Evolutionary conservation across 202 grass and related monocot genomes (phyloP), one percentile per base, ranked within the genome.

Genomic region (Saccharum hybrid): DNA sequence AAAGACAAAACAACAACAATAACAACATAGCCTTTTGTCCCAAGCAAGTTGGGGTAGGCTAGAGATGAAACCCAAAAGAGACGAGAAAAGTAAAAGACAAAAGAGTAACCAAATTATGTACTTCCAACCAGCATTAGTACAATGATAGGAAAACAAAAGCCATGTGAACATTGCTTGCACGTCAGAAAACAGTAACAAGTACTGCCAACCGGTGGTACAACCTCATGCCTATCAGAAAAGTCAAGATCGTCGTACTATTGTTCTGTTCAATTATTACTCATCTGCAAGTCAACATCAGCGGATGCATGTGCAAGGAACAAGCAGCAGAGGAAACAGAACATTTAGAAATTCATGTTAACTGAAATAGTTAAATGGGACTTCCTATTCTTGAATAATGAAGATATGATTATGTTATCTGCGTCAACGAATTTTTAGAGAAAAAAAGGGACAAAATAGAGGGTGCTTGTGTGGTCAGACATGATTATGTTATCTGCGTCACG

Each of bases 1-100:
- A 68, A 78, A 79, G 79, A 90, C 74, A 80, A 57, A 82, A 79
- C n/a, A n/a, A n/a, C n/a, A n/a, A n/a, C n/a, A n/a, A n/a, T n/a
- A n/a, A n/a, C n/a, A n/a, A n/a, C n/a, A n/a, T n/a, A n/a, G n/a
- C n/a, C n/a, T n/a, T n/a, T n/a, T n/a, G n/a, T n/a, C n/a, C n/a
- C n/a, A n/a, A n/a, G n/a, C n/a, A n/a, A n/a, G n/a, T n/a, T n/a
- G n/a, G n/a, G n/a, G n/a, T n/a, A n/a, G n/a, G n/a, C n/a, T n/a
- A n/a, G n/a, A n/a, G n/a, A n/a, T n/a, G n/a, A n/a, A n/a, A n/a
- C n/a, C n/a, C n/a, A n/a, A n/a, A n/a, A n/a, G n/a, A n/a, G n/a
- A n/a, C n/a, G n/a, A n/a, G n/a, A n/a, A n/a, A n/a, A n/a, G n/a
- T n/a, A n/a, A n/a, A n/a, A n/a, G n/a, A n/a, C n/a, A n/a, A n/a